These are phyloP conservation scores for Diaporthe batatas DNA, from an alignment of 2,329 filamentous ascomycete genomes.

Conservation along the genomic window DNA sequence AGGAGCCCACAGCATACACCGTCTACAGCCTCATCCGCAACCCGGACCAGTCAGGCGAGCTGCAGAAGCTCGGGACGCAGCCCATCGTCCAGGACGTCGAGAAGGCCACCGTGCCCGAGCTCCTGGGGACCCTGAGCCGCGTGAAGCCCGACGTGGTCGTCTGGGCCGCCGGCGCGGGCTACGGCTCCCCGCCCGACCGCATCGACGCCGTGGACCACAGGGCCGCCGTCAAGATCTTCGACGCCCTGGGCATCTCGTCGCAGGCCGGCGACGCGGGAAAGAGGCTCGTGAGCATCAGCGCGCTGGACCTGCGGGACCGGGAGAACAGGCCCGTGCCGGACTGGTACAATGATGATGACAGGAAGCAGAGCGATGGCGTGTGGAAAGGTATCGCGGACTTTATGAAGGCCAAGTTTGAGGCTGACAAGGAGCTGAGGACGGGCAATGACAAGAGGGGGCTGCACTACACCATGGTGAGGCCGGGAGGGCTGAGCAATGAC, in stretches of 20 bases:
- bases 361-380: conserved; percentile 51
- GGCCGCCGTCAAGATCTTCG: conserved; percentile 60
- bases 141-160: conserved; percentile 51
- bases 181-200: conserved; percentile 53
- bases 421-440: conserved; percentile 55
- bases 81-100: conserved; percentile 60
- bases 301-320: conserved; percentile 58
- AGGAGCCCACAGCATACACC: conserved; percentile 14
- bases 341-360: conserved; percentile 58
- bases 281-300: conserved; percentile 61
- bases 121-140: conserved; percentile 53
- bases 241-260: conserved; percentile 55
- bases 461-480: conserved; percentile 61
- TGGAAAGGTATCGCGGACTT: conserved; percentile 57
- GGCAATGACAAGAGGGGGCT: conserved; percentile 54
- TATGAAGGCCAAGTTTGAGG: conserved; percentile 57
- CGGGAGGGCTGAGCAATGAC: conserved; percentile 56
- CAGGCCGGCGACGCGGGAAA: conserved; percentile 52
- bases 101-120: conserved; percentile 52
- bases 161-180: conserved; percentile 51
- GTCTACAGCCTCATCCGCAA: conserved; percentile 50
- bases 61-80: conserved; percentile 55
- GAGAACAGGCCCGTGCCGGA: conserved; percentile 53
- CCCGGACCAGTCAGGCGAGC: conserved; percentile 50
- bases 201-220: conserved; percentile 60